phyloP scores from a whole-genome alignment of 192 early-diverging fungal species.

The Coemansia biformis region DNA sequence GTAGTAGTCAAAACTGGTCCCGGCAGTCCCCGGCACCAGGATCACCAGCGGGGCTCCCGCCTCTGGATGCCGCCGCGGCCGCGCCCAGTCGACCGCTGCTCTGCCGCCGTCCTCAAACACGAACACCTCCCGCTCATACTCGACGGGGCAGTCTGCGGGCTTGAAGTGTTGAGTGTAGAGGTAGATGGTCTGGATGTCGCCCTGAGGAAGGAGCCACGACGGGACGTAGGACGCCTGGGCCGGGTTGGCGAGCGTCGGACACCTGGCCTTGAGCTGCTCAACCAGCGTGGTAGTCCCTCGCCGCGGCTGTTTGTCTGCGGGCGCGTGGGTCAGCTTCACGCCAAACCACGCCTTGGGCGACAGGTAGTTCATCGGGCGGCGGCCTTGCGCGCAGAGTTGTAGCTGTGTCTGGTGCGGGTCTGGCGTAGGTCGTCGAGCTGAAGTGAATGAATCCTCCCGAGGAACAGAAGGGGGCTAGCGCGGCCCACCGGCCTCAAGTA shows the following conservation, averaged over 20 bases:
- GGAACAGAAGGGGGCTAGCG: no score
- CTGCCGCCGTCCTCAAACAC: slow-evolving; percentile 43
- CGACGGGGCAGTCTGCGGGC: slow-evolving; percentile 36
- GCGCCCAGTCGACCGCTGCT: slow-evolving; percentile 43
- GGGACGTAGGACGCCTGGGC: slow-evolving; percentile 57
- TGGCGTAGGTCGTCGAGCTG: no score
- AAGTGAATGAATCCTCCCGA: no score
- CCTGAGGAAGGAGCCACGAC: slow-evolving; percentile 63
- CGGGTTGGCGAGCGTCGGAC: slow-evolving; percentile 55
- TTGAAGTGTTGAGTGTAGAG: slow-evolving; percentile 49
- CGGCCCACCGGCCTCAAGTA: no score
- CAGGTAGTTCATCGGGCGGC: slow-evolving; percentile 12
- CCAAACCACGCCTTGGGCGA: slow-evolving; percentile 32
- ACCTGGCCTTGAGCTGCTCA: slow-evolving; percentile 33
- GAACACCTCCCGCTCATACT: slow-evolving; percentile 46
- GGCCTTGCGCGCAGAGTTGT: no score
- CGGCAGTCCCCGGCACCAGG: slow-evolving; percentile 39
- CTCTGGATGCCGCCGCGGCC: slow-evolving; percentile 8
- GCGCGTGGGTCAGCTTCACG: slow-evolving; percentile 36
- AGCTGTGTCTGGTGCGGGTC: no score
- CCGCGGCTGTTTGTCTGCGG: slow-evolving; percentile 36
- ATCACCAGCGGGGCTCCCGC: slow-evolving; percentile 30
- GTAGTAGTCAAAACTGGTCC: slow-evolving; percentile 46
- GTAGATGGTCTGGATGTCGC: slow-evolving; percentile 72
- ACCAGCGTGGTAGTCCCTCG: slow-evolving; percentile 15